A percentile compares a stretch with the other conserved stretches of the same genome.
Conservation (phyloP, 2,329 filamentous ascomycete species). For the Aureobasidium sp. region DNA sequence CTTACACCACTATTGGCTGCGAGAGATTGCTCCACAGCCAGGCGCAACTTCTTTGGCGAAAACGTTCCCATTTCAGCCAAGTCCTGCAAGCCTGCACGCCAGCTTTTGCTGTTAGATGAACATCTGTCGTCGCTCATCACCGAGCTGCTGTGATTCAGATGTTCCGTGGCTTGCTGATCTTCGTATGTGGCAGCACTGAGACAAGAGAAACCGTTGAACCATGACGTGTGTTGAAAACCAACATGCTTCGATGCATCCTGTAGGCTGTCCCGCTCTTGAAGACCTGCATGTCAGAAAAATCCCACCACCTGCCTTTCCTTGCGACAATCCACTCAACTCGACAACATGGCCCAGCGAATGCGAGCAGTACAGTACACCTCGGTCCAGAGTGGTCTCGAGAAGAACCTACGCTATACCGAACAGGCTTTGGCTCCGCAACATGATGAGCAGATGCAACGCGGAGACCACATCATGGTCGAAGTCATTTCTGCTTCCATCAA, state of each 20-base stretch:
- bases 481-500: constrained; percentile 39
- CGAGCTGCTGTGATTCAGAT: neutral
- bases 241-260: neutral
- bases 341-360: constrained; percentile 19
- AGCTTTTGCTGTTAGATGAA: neutral
- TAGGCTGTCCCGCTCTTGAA: neutral
- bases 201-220: constrained; percentile 11
- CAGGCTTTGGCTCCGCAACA: constrained; percentile 19
- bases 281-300: constrained; percentile 5
- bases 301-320: neutral
- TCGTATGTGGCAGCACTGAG: neutral
- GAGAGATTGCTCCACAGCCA: neutral
- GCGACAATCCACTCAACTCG: neutral
- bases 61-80: neutral
- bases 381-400: constrained; percentile 25
- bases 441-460: constrained; percentile 10
- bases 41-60: neutral
- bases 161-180: neutral
- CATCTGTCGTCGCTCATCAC: neutral
- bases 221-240: constrained; percentile 3
- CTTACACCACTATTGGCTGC: neutral
- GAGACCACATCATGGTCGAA: constrained; percentile 32
- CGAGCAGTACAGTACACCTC: constrained; percentile 22
- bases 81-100: neutral
- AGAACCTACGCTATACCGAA: constrained; percentile 25